phyloP scores from a whole-genome alignment of 169 alveolate genomes.

The Plasmodium reichenowi region DNA sequence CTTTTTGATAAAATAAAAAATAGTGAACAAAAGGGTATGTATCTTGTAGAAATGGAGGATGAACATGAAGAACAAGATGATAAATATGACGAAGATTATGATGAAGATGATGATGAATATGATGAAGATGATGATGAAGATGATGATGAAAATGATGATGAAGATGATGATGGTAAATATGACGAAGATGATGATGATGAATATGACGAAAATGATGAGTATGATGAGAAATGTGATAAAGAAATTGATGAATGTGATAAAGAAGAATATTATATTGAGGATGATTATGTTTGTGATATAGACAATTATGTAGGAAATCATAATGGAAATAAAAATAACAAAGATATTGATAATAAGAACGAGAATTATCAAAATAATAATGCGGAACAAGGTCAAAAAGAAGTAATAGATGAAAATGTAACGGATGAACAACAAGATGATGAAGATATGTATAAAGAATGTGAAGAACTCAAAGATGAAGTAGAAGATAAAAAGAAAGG shows the following conservation, averaged over 20 bases:
- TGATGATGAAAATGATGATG: background rate
- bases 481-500: background rate
- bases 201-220: background rate
- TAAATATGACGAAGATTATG: background rate
- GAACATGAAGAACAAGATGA: background rate
- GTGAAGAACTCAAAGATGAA: background rate
- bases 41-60: constrained; percentile 1
- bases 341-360: too few species aligned
- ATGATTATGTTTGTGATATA: too few species aligned
- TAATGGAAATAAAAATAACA: too few species aligned
- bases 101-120: background rate
- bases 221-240: background rate
- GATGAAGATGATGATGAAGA: background rate
- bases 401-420: too few species aligned
- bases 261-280: too few species aligned
- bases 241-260: background rate
- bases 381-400: too few species aligned
- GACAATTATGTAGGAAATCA: too few species aligned
- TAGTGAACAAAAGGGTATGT: background rate
- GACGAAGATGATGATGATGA: background rate
- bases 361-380: too few species aligned
- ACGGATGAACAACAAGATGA: background rate
- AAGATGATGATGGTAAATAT: background rate
- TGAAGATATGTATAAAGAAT: background rate
- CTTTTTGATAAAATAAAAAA: background rate